These are phyloP conservation scores for Luzula sylvatica DNA, from an alignment of 176 grass and related monocot species.

Conservation along the genomic window DNA sequence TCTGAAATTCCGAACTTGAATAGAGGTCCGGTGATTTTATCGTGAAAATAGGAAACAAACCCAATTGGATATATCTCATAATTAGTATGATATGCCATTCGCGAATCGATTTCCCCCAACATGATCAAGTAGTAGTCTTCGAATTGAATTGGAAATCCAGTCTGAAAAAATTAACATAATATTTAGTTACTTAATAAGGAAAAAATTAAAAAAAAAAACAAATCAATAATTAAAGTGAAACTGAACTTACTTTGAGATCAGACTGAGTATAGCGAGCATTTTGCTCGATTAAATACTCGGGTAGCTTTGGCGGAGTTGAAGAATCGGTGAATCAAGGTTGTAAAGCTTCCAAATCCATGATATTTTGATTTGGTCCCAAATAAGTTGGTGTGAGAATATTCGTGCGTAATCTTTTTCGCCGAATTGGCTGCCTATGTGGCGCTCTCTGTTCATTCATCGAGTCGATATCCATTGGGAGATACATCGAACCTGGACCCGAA, in stretches of 20 bases:
- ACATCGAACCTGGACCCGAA: constrained; percentile 50
- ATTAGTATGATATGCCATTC: constrained; percentile 53
- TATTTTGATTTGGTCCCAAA: constrained; percentile 54
- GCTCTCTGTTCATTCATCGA: constrained; percentile 47
- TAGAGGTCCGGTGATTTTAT: constrained; percentile 80
- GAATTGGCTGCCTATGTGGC: constrained; percentile 32
- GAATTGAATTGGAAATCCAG: constrained; percentile 74
- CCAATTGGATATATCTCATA: constrained; percentile 83
- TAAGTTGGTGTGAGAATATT: constrained; percentile 46
- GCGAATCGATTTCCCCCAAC: constrained; percentile 76
- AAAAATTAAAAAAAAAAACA: constrained; percentile 16
- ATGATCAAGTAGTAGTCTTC: constrained; percentile 70
- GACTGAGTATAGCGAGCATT: constrained; percentile 9
- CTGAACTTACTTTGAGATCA: constrained; percentile 17
- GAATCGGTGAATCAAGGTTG: constrained; percentile 38
- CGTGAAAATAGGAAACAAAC: constrained; percentile 91
- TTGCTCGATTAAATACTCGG: constrained; percentile 19
- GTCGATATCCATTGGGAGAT: constrained; percentile 38
- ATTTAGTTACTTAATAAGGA: constrained; percentile 34
- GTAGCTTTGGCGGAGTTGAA: constrained; percentile 14
- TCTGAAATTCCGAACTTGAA: constrained; percentile 87
- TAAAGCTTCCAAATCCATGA: constrained; percentile 51
- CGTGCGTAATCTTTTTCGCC: constrained; percentile 57
- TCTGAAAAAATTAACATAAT: constrained; percentile 32
- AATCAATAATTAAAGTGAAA: no score